phyloP scores from a whole-genome alignment of 2,329 filamentous ascomycete species.

The Ophiostoma sp. region DNA sequence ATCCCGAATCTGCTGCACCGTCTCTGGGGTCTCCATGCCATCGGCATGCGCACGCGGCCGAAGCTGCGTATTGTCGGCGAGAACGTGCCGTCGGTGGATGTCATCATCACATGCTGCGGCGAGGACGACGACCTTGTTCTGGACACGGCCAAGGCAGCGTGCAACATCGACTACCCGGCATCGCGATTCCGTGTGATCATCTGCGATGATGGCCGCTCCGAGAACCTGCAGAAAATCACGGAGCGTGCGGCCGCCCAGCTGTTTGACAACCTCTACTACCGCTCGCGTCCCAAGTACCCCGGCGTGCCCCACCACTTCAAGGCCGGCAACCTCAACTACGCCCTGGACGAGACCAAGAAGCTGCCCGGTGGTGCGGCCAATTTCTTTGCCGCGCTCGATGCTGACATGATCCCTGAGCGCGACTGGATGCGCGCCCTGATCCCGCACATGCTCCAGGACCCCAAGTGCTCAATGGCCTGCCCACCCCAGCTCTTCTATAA shows the following conservation, averaged over 20 bases:
- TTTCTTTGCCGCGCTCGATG: slow-evolving; percentile 45
- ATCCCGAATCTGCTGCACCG: slow-evolving; percentile 28
- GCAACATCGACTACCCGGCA: slow-evolving; percentile 49
- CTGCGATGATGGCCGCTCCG: slow-evolving; percentile 49
- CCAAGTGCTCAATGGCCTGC: slow-evolving; percentile 54
- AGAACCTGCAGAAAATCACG: slow-evolving; percentile 34
- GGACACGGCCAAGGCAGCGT: slow-evolving; percentile 51
- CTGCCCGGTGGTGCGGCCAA: slow-evolving; percentile 50
- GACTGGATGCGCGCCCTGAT: slow-evolving; percentile 56
- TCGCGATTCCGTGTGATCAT: slow-evolving; percentile 50
- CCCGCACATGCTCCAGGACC: slow-evolving; percentile 53
- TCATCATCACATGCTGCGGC: slow-evolving; percentile 53
- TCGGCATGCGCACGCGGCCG: slow-evolving; percentile 35
- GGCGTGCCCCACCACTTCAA: slow-evolving; percentile 54
- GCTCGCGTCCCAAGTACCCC: slow-evolving; percentile 45
- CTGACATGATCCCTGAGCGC: slow-evolving; percentile 61
- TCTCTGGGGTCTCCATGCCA: slow-evolving; percentile 26
- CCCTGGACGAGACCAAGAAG: slow-evolving; percentile 44
- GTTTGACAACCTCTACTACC: slow-evolving; percentile 49
- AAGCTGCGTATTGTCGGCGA: slow-evolving; percentile 47
- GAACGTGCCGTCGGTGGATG: slow-evolving; percentile 49
- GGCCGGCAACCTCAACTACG: slow-evolving; percentile 59
- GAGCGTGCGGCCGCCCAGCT: slow-evolving; percentile 35
- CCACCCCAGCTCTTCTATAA: slow-evolving; percentile 61
- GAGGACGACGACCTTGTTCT: slow-evolving; percentile 52